Evolutionary conservation across 306 rosid genomes (phyloP), one percentile per base, ranked within the genome.

Genomic region (Elaeagnus macrophylla): DNA sequence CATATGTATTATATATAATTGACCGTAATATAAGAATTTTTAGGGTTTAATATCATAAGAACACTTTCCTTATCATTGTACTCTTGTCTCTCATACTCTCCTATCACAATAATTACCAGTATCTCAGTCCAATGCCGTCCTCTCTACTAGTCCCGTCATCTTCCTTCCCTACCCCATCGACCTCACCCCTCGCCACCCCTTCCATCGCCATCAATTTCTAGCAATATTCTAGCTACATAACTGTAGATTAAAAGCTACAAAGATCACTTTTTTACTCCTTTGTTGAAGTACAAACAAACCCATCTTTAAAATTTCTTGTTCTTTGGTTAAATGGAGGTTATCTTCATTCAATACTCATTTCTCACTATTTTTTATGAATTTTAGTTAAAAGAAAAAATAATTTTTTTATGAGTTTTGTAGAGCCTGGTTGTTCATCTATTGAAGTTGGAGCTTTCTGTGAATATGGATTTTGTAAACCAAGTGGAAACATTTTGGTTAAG

Each of bases 361-460:
- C 2, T 7, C 12, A 16, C 6, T 49, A 47, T 16, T 8, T 18
- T 7, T 1, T 49, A 7, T 1, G 3, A 1, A 17, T 49, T 8
- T 9, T 3, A 9, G 25, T 49, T 5, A 8, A 49, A 46, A 14
- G 1, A 17, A 15, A 17, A 10, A 19, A 25, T 6, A 1, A 10
- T 32, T 6, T 8, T 10, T 32, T 6, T 5, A 10, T 74, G 47
- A 40, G 54, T 70, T 57, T 60, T 53, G 70, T 68, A 85, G 89
- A 89, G 64, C 95, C 95, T 66, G 95, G 84, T 10, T 86, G 95
- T 78, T 86, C 91, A 48, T 86, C 95, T 18, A 41, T 86, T 57
- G 95, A 90, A 35, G 76, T 66, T 54, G 90, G 95, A 66, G 90
- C 90, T 58, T 77, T 86, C 39, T 54, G 57, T 15, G 95, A 86